phyloP scores from a whole-genome alignment of 495 filamentous ascomycete genomes.

The Articulospora tetracladia region DNA sequence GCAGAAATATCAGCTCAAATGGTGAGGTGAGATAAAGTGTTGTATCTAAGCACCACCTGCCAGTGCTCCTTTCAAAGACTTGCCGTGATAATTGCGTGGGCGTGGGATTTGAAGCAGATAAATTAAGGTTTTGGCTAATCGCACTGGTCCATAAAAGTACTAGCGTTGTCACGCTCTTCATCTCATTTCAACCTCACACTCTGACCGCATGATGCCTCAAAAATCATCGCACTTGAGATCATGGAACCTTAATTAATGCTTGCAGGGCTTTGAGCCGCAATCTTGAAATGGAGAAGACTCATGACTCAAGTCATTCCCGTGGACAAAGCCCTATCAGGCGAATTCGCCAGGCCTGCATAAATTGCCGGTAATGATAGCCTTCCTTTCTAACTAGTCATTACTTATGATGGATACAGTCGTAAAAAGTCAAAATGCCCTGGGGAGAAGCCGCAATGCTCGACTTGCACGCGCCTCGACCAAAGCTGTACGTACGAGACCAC shows the following conservation, averaged over 20 bases:
- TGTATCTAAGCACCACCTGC: background rate
- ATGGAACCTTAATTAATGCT: background rate
- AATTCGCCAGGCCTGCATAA: conserved; percentile 9
- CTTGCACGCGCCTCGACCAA: conserved; percentile 7
- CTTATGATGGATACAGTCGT: background rate
- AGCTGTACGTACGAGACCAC: conserved; percentile 4
- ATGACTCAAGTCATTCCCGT: background rate
- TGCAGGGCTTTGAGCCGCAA: background rate
- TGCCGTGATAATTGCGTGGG: background rate
- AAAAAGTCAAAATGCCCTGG: conserved; percentile 15
- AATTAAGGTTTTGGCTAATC: background rate
- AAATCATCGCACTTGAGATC: background rate
- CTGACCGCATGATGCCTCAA: background rate
- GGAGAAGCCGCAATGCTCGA: conserved; percentile 12
- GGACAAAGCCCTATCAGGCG: conserved; percentile 1
- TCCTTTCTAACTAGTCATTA: background rate
- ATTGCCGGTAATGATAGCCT: conserved; percentile 7
- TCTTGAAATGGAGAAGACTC: background rate
- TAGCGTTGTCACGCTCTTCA: background rate
- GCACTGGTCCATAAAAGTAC: background rate
- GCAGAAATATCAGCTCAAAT: too few relatives aligned
- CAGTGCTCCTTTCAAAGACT: background rate
- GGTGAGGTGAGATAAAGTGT: too few relatives aligned
- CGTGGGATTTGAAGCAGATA: background rate
- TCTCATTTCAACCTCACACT: background rate